phyloP scores from a whole-genome alignment of 2,329 filamentous ascomycete genomes.

The Raffaelea ambrosiae region DNA sequence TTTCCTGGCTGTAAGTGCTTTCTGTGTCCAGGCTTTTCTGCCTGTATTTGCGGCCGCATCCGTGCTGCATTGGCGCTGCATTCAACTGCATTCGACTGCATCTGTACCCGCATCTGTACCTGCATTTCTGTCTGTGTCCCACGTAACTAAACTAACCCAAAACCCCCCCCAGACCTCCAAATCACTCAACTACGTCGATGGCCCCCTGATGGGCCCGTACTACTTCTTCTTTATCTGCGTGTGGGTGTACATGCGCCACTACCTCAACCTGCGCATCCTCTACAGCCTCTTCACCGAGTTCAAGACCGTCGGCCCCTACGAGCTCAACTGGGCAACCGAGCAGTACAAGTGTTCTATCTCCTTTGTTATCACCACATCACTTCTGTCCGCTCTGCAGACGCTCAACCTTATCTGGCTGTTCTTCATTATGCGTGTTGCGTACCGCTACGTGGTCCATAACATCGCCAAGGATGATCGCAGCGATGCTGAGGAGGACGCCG shows the following conservation, averaged over 20 bases:
- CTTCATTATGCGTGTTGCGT: conserved; percentile 67
- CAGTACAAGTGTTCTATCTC: conserved; percentile 70
- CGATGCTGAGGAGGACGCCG: conserved; percentile 57
- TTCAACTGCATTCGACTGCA: too few relatives aligned
- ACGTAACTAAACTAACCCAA: too few relatives aligned
- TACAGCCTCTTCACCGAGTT: conserved; percentile 69
- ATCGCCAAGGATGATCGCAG: conserved; percentile 63
- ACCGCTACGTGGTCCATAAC: conserved; percentile 56
- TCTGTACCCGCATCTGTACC: too few relatives aligned
- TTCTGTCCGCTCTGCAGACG: conserved; percentile 61
- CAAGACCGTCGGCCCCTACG: conserved; percentile 63
- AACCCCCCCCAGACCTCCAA: conserved; percentile 71
- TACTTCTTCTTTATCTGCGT: conserved; percentile 72
- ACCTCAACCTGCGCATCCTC: conserved; percentile 70
- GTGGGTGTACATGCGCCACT: conserved; percentile 89
- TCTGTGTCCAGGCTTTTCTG: neutral
- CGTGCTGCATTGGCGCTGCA: too few relatives aligned
- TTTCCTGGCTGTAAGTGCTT: conserved; percentile 69
- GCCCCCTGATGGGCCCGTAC: conserved; percentile 69
- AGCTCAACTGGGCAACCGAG: conserved; percentile 65
- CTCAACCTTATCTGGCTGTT: conserved; percentile 79
- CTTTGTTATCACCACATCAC: conserved; percentile 56
- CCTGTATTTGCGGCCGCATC: neutral
- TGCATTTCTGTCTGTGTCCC: neutral
- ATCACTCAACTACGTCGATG: conserved; percentile 82